Base-by-base conservation (phyloP, 306 rosid genomes). In the Heteromeles arbutifolia region DNA sequence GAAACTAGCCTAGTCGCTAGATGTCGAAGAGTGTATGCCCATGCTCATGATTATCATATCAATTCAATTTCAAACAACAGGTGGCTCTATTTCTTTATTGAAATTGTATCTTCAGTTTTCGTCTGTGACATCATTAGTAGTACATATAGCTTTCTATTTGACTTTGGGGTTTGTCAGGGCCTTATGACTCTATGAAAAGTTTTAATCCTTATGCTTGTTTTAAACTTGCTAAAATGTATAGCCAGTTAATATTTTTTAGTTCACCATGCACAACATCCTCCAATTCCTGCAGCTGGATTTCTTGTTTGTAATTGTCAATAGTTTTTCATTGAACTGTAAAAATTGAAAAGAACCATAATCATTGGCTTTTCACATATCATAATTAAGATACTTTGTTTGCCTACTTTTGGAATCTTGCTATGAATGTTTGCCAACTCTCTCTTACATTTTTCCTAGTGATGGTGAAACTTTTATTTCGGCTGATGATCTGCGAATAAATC, bases 381-480 rank as follows among this genome's bases (percentile, higher is more conserved):
- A 28, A 21, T 61, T 39, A 8, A 50, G 45, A 24, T 31, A 28
- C 73, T 1, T 64, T 24, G 57, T 34, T 69, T 28, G 26, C 52
- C 39, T 43, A 22, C 24, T 22, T 61, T 39, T 73, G 76, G 65
- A 31, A 58, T 80, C 65, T 57, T 76, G 78, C 63, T 69, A 57
- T 14, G 14, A 57, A 48, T 26, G 48, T 56, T 75, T 24, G 77
- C 67, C 62, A 53, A 65, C 72, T 81, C 75, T 67, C 56, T 71
- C 29, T 85, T 82, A 57, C 22, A 53, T 18, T 44, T 86, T 80
- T 78, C 74, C 77, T 69, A 92, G 99, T 52, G 98, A 95, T 71
- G 97, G 97, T 8, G 99, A 95, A 88, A 95, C 99, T 88, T 92
- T 95, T 88, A 92, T 95, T 89, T 95, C 99, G 54, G 99, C 99